phyloP scores from a whole-genome alignment of 345 rosid genomes.

The Brassica nigra region DNA sequence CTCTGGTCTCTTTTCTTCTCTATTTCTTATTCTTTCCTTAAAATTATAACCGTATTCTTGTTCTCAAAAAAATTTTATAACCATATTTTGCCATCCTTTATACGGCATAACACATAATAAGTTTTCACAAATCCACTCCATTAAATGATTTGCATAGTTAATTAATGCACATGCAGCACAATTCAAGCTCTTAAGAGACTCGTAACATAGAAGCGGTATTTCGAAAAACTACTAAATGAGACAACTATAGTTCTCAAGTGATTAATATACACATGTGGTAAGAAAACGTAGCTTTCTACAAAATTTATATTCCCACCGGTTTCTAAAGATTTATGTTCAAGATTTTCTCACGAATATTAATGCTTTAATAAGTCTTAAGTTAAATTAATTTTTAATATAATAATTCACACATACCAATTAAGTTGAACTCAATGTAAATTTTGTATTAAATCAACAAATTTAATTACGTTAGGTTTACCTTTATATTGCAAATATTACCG shows the following conservation, averaged over 20 bases:
- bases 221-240: background rate
- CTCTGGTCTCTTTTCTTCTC: slow-evolving; percentile 51
- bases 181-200: background rate
- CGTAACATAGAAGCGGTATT: background rate
- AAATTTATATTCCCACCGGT: background rate
- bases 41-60: background rate
- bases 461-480: background rate
- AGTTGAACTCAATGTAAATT: background rate
- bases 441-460: background rate
- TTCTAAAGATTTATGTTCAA: background rate
- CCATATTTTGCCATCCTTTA: background rate
- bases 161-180: background rate
- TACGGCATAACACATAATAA: background rate
- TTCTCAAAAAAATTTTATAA: background rate
- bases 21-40: background rate
- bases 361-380: background rate
- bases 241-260: background rate
- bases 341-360: background rate
- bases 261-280: slow-evolving; percentile 6
- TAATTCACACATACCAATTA: background rate
- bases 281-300: slow-evolving; percentile 7
- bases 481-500: background rate
- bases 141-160: background rate
- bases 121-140: background rate
- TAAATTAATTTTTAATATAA: background rate